Percentiles rank a stretch among this genome's conserved stretches.
Evolutionary conservation across 2,329 filamentous ascomycete species (phyloP).

Genomic region (Fonsecaea pedrosoi): DNA sequence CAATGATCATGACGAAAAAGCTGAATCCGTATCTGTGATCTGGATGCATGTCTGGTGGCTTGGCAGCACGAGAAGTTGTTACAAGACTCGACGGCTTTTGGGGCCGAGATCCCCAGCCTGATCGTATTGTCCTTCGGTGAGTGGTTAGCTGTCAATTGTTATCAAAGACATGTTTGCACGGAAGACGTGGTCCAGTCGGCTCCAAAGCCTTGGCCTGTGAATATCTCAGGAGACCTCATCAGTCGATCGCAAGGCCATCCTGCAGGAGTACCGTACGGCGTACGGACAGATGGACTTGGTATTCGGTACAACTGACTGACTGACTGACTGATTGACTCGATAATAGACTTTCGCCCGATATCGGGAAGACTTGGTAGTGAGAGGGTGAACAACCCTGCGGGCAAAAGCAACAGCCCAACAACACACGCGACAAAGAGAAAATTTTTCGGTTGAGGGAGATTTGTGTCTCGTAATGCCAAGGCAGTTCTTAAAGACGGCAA

Average conservation of each 20-base stretch:
- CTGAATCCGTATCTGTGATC: neutral
- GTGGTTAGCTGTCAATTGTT: neutral
- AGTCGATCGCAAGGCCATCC: slow-evolving; percentile 11
- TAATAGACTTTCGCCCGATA: neutral
- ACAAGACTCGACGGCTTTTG: neutral
- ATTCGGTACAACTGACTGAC: neutral
- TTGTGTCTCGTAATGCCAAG: slow-evolving; percentile 38
- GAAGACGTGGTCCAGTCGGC: slow-evolving; percentile 13
- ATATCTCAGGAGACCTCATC: slow-evolving; percentile 11
- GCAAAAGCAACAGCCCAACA: slow-evolving; percentile 1
- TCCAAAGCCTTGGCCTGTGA: slow-evolving; percentile 17
- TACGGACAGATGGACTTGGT: too few species aligned
- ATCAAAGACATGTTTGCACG: neutral
- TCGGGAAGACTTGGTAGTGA: neutral
- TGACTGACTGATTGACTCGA: neutral
- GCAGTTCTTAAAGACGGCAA: slow-evolving; percentile 2
- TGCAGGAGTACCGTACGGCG: neutral
- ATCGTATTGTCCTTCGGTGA: neutral
- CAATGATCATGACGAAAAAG: neutral
- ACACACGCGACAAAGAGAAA: slow-evolving; percentile 1
- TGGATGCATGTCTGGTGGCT: neutral
- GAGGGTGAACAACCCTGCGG: neutral
- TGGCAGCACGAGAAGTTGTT: neutral
- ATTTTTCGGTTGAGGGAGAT: slow-evolving; percentile 19
- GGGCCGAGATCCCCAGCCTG: neutral